Percentiles rank a stretch among this genome's conserved stretches.
Conservation (phyloP, 2,329 filamentous ascomycete species). For the Penicillium sp. region DNA sequence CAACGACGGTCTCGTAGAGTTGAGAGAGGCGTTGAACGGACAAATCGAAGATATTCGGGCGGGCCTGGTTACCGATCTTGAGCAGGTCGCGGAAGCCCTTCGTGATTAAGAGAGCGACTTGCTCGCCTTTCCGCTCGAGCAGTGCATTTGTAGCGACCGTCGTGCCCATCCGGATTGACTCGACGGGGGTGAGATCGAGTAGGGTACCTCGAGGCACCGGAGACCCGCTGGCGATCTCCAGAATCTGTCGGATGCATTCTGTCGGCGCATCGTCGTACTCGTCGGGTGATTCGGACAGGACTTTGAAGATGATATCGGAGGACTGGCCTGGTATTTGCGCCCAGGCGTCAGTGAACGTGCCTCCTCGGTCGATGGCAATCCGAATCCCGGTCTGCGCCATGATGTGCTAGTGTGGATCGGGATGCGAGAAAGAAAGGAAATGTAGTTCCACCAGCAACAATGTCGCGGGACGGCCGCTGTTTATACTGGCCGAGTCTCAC, state of each 20-base stretch:
- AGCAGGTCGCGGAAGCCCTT: constrained; percentile 84
- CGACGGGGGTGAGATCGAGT: constrained; percentile 36
- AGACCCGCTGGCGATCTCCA: constrained; percentile 39
- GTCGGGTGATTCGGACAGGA: constrained; percentile 41
- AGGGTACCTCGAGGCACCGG: constrained; percentile 36
- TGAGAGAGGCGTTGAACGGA: constrained; percentile 83
- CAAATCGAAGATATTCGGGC: constrained; percentile 87
- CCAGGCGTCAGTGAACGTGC: constrained; percentile 42
- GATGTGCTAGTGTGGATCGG: too few relatives aligned
- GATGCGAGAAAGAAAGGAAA: too few relatives aligned
- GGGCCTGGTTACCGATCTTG: constrained; percentile 83
- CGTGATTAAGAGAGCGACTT: constrained; percentile 81
- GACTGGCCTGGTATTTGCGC: constrained; percentile 37
- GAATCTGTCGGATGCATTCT: constrained; percentile 77
- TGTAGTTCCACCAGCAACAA: too few relatives aligned
- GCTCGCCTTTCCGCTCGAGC: constrained; percentile 84
- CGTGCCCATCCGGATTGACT: constrained; percentile 80
- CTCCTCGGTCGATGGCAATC: constrained; percentile 41
- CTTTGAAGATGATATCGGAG: constrained; percentile 41
- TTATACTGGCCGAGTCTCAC: too few relatives aligned
- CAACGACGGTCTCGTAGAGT: constrained; percentile 76
- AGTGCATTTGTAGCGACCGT: constrained; percentile 90
- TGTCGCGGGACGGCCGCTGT: too few relatives aligned
- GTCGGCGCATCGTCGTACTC: constrained; percentile 57
- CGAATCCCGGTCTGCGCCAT: too few relatives aligned